Percentiles rank a stretch among this genome's conserved stretches.
phyloP scores from a whole-genome alignment of 495 filamentous ascomycete genomes.

The Penicillium goetzii region DNA sequence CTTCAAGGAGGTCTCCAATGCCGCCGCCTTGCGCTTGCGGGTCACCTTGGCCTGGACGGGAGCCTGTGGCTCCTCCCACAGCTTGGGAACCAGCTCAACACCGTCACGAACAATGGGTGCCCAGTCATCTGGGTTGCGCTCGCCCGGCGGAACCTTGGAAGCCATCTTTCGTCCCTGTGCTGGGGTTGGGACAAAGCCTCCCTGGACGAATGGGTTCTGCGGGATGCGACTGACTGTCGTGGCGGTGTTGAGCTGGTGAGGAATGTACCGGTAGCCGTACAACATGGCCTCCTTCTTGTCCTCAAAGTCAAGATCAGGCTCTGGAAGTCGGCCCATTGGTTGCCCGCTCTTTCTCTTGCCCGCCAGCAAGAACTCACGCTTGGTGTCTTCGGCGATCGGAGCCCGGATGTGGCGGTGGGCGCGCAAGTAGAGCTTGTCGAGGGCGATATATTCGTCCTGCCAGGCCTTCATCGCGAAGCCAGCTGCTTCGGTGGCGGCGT shows the following conservation, averaged over 20 bases:
- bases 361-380: constrained; percentile 22
- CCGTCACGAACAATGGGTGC: constrained; percentile 36
- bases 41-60: constrained; percentile 55
- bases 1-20: constrained; percentile 38
- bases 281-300: constrained; percentile 50
- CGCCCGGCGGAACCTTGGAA: constrained; percentile 36
- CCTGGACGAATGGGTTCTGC: constrained; percentile 49
- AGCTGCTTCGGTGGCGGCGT: constrained; percentile 55
- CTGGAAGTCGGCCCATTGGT: constrained; percentile 27
- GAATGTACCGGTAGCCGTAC: constrained; percentile 46
- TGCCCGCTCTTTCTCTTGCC: constrained; percentile 27
- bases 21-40: constrained; percentile 50
- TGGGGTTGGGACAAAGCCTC: constrained; percentile 49
- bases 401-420: constrained; percentile 43
- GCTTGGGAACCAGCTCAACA: constrained; percentile 40
- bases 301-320: constrained; percentile 33
- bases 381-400: constrained; percentile 16
- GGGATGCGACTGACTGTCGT: constrained; percentile 24
- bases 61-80: constrained; percentile 55
- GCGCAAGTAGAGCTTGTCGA: constrained; percentile 59
- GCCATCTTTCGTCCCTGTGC: constrained; percentile 47
- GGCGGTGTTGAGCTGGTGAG: constrained; percentile 19
- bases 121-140: constrained; percentile 49
- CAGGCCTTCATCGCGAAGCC: constrained; percentile 57
- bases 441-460: constrained; percentile 66